Evolutionary conservation across 2,329 filamentous ascomycete genomes (phyloP), one percentile per base, ranked within the genome.

Genomic region (Penicillium vulpinum): DNA sequence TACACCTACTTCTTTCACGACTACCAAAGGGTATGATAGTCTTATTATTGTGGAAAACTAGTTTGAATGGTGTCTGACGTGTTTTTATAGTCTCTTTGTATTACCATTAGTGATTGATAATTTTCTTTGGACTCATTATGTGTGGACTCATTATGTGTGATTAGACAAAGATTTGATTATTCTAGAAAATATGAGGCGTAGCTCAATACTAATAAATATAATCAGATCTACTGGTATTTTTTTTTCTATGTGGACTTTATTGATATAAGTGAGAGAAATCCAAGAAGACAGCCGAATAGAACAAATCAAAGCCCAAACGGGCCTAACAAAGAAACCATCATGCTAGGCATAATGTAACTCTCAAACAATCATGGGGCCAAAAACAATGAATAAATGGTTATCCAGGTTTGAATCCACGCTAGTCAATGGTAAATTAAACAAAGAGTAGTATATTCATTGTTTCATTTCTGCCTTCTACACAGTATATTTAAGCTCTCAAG

Each of bases 401-500:
- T 50, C 29, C 47, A 31, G n/a, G 18, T 31, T 50, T 29, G 35
- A 13, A 13, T 29, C 13, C n/a, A 7, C 10, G n/a, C n/a, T n/a
- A n/a, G n/a, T n/a, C n/a, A n/a, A 21, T 2, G 3, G 15, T 24
- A 10, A 24, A n/a, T 28, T 9, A 8, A 26, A 51, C 29, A 51
- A 51, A 51, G 39, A 51, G 16, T 15, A 21, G 10, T 13, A 2
- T 26, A 10, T 35, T 51, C 39, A 45, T 51, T 51, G 38, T 51
- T 26, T n/a, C 8, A 35, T 15, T 4, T 15, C 8, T 10, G 5
- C 28, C 26, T 13, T 21, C 13, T 22, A 11, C 22, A 3, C n/a
- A 10, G 29, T 53, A 39, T 54, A 54, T 48, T 54, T 38, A 53
- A 48, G 8, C 26, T 16, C 26, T 11, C 51, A 54, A 48, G 33